Conservation (phyloP, 2,329 filamentous ascomycete genomes). For the Metarhizium robertsii region DNA sequence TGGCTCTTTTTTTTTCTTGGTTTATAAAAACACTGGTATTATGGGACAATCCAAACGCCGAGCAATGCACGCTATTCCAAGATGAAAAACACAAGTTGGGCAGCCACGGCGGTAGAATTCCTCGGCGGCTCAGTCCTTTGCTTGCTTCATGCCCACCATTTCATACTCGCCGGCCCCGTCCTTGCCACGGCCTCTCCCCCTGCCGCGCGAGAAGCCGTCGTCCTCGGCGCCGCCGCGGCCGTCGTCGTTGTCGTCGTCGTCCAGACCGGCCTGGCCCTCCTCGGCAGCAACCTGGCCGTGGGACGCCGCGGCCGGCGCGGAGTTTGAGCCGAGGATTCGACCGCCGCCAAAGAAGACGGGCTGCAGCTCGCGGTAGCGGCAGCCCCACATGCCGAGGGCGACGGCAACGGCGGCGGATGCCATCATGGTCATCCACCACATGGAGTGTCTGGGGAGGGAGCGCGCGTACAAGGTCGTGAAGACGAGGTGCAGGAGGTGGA, state of each 20-base stretch:
- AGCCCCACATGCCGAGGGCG: slow-evolving; percentile 77
- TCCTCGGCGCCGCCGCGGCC: not conserved
- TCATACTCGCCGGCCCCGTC: slow-evolving; percentile 55
- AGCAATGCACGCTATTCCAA: slow-evolving; percentile 24
- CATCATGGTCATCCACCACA: slow-evolving; percentile 71
- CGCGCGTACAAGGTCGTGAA: slow-evolving; percentile 71
- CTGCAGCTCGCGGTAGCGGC: slow-evolving; percentile 78
- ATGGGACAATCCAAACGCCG: slow-evolving; percentile 16
- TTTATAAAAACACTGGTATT: not conserved
- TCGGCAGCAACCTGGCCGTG: slow-evolving; percentile 14
- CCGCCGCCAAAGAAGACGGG: slow-evolving; percentile 78
- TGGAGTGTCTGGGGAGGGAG: slow-evolving; percentile 62
- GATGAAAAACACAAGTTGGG: not conserved
- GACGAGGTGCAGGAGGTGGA: slow-evolving; percentile 75
- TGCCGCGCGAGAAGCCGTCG: slow-evolving; percentile 36
- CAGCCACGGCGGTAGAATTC: not conserved
- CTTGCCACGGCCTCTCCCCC: slow-evolving; percentile 41
- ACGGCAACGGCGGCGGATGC: slow-evolving; percentile 35
- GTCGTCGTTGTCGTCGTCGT: not conserved
- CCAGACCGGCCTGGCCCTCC: slow-evolving; percentile 13
- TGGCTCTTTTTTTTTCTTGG: too few species aligned
- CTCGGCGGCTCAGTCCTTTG: not conserved
- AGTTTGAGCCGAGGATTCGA: slow-evolving; percentile 23
- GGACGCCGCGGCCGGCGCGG: slow-evolving; percentile 8
- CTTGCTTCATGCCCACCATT: slow-evolving; percentile 46